A percentile compares a stretch with the other conserved stretches of the same genome.
Conservation (phyloP, 441 rosid genomes). For the Gossypium trilobum region DNA sequence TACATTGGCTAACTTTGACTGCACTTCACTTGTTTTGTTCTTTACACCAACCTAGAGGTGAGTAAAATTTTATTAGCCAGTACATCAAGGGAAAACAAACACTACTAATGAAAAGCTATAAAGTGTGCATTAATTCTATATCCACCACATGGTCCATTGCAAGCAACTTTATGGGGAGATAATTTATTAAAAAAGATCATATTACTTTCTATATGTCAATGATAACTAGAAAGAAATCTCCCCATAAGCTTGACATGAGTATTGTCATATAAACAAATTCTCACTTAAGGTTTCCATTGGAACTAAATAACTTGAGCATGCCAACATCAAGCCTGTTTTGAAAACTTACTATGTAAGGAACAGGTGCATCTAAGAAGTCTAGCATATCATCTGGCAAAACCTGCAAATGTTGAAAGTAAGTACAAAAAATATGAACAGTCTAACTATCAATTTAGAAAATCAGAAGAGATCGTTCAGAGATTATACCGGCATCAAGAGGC, state of each 20-base stretch:
- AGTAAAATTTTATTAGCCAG: slow-evolving; percentile 11
- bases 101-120: neutral
- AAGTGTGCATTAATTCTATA: neutral
- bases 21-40: slow-evolving; percentile 50
- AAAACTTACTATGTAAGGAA: slow-evolving; percentile 62
- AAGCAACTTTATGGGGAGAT: neutral
- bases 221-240: neutral
- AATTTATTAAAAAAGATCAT: neutral
- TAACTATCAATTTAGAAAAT: slow-evolving; percentile 9
- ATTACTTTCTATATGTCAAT: neutral
- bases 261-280: neutral
- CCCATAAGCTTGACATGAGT: neutral
- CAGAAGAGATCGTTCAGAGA: slow-evolving; percentile 4
- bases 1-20: slow-evolving; percentile 6
- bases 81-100: neutral
- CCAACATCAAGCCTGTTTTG: neutral
- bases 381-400: slow-evolving; percentile 72
- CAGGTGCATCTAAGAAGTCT: slow-evolving; percentile 73
- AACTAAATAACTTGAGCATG: neutral
- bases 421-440: slow-evolving; percentile 15
- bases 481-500: slow-evolving; percentile 85
- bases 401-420: slow-evolving; percentile 29
- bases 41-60: slow-evolving; percentile 76
- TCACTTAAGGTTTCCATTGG: neutral
- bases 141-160: neutral